Conservation (phyloP, 2,329 filamentous ascomycete genomes). For the Aspergillus intermedius region DNA sequence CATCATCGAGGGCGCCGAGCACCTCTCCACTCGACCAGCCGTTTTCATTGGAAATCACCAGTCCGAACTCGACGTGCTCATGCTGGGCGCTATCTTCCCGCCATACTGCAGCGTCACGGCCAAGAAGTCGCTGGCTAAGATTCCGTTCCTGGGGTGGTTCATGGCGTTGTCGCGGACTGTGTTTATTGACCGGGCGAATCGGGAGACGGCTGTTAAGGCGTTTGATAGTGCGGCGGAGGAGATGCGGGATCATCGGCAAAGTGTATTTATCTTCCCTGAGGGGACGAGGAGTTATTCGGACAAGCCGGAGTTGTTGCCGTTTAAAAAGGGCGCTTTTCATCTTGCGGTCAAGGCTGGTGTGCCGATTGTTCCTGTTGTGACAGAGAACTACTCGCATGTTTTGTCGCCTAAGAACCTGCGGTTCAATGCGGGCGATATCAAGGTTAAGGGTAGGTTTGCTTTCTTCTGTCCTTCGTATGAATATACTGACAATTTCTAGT, state of each 20-base stretch:
- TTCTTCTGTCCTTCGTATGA: neutral
- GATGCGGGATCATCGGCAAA: conserved; percentile 64
- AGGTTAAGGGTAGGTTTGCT: conserved; percentile 58
- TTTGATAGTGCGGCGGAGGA: conserved; percentile 77
- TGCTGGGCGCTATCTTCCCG: conserved; percentile 85
- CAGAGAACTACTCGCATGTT: conserved; percentile 71
- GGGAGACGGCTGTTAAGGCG: conserved; percentile 71
- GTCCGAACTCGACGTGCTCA: conserved; percentile 87
- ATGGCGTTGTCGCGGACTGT: conserved; percentile 81
- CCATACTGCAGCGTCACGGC: conserved; percentile 88
- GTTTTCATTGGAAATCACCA: conserved; percentile 95
- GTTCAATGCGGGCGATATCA: conserved; percentile 65
- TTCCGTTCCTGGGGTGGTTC: conserved; percentile 91
- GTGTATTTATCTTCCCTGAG: conserved; percentile 57
- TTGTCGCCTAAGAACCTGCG: conserved; percentile 57
- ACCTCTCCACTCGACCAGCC: conserved; percentile 67
- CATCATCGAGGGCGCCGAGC: conserved; percentile 58
- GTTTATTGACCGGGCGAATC: conserved; percentile 90
- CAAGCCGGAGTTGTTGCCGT: conserved; percentile 77
- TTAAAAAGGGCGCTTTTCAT: conserved; percentile 99
- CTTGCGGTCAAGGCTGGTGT: conserved; percentile 90
- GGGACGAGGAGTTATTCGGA: conserved; percentile 86
- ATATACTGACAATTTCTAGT: conserved; percentile 45
- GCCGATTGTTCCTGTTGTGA: conserved; percentile 79
- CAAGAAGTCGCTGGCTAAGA: conserved; percentile 71